A percentile compares a stretch with the other conserved stretches of the same genome.
Evolutionary conservation across 306 rosid genomes (phyloP).

Genomic region (peach (Prunus persica)): Prunus_persica_NCBIv2 NC_034010.1:14037501-14038000

Average conservation of each 20-base stretch:
- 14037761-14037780: not conserved
- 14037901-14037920: no score
- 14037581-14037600: constrained; percentile 2
- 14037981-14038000: no score
- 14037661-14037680: not conserved
- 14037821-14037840: no score
- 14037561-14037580: constrained; percentile 2
- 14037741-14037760: not conserved
- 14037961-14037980: no score
- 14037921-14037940: no score
- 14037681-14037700: not conserved
- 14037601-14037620: not conserved
- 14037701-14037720: constrained; percentile 5
- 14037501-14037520: not conserved
- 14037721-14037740: not conserved
- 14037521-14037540: constrained; percentile 10
- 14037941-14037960: no score
- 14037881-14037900: no score
- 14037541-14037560: constrained; percentile 18
- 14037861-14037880: no score
- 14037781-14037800: no score
- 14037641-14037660: not conserved
- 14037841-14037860: no score
- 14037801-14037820: no score
- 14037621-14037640: constrained; percentile 5